Evolutionary conservation across 257 asterid species (phyloP).

Genomic region (Anisodus tanguticus): DNA sequence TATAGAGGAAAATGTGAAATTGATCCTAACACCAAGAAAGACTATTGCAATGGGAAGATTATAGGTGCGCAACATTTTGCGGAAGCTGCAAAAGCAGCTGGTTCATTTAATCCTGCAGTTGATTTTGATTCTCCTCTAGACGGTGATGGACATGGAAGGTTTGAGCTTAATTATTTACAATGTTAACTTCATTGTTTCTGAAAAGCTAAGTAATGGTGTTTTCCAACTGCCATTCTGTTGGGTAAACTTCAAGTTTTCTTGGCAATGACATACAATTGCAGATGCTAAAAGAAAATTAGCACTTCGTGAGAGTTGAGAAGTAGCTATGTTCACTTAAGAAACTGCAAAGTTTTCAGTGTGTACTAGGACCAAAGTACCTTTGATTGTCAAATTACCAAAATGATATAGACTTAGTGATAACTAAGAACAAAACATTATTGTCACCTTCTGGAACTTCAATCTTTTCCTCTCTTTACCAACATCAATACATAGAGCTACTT

Average conservation of each 20-base stretch:
- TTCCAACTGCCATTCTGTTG: not conserved
- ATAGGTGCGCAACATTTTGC: slow-evolving; percentile 99
- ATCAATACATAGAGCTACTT: not conserved
- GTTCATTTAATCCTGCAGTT: slow-evolving; percentile 75
- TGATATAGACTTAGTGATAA: not conserved
- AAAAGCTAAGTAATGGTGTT: not conserved
- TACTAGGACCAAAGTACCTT: not conserved
- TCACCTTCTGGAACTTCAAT: not conserved
- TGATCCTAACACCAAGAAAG: slow-evolving; percentile 71
- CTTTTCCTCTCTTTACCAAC: slow-evolving; percentile 1
- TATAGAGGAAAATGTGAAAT: slow-evolving; percentile 91
- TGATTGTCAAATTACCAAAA: slow-evolving; percentile 7
- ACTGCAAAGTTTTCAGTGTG: slow-evolving; percentile 13
- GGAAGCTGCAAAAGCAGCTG: slow-evolving; percentile 92
- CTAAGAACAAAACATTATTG: not conserved
- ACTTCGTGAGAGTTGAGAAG: slow-evolving; percentile 10
- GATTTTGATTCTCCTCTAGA: slow-evolving; percentile 94
- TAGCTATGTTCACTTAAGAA: not conserved
- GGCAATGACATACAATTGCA: not conserved
- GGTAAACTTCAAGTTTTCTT: slow-evolving; percentile 3
- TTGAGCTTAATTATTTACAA: slow-evolving; percentile 26
- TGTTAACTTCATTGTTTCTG: not conserved
- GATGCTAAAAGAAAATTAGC: not conserved
- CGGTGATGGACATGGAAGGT: slow-evolving; percentile 99
- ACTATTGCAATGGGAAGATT: slow-evolving; percentile 92